phyloP scores from a whole-genome alignment of 805 yeast genomes.

The Saturnispora besseyi region DNA sequence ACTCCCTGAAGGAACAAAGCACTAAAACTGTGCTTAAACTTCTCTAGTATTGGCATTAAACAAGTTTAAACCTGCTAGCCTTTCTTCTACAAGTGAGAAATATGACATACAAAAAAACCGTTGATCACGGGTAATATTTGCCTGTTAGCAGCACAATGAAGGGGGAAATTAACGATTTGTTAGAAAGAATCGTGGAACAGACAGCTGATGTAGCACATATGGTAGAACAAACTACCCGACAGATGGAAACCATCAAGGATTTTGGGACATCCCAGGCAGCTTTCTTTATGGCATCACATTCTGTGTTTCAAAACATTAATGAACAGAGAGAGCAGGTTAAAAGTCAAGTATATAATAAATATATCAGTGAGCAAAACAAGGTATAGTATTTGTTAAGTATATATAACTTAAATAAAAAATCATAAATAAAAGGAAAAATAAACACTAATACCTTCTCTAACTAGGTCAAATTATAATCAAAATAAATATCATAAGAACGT shows the following conservation, averaged over 20 bases:
- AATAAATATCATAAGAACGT: neutral
- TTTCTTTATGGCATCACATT: conserved; percentile 25
- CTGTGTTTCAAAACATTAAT: conserved; percentile 22
- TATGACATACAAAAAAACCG: neutral
- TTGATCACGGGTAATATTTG: neutral
- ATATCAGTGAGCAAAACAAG: neutral
- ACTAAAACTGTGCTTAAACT: neutral
- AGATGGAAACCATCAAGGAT: conserved; percentile 21
- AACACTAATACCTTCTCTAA: neutral
- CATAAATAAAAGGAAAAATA: conserved; percentile 4
- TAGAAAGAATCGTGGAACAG: conserved; percentile 18
- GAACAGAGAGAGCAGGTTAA: conserved; percentile 19
- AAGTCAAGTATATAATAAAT: neutral
- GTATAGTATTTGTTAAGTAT: neutral
- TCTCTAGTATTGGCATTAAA: neutral
- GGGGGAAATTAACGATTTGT: conserved; percentile 11
- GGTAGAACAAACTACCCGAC: conserved; percentile 18
- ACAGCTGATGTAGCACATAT: conserved; percentile 17
- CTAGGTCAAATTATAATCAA: neutral
- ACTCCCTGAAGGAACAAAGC: neutral
- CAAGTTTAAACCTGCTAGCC: neutral
- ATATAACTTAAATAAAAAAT: conserved; percentile 7
- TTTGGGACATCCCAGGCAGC: conserved; percentile 24
- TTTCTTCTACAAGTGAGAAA: neutral
- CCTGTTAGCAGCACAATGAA: neutral